Percentiles rank a stretch among this genome's conserved stretches.
These are phyloP conservation scores for Globisporangium nunn DNA, from an alignment of 352 stramenopile species.

Conservation along the genomic window DNA sequence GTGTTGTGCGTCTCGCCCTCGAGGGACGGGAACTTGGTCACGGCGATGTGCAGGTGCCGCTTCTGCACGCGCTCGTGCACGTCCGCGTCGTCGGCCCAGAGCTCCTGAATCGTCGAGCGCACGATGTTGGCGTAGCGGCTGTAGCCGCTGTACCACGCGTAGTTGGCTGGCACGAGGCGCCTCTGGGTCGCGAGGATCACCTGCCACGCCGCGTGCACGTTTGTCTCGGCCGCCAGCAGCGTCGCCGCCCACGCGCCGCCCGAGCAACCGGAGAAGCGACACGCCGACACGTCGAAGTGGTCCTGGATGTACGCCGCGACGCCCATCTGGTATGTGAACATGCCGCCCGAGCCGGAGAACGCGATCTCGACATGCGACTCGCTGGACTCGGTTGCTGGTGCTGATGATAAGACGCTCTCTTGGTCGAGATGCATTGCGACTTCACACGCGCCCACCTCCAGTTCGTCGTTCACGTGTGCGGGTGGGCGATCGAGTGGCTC, in stretches of 20 bases:
- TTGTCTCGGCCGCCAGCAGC: constrained; percentile 42
- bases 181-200: constrained; percentile 50
- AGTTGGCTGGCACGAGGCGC: constrained; percentile 24
- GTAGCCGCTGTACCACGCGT: constrained; percentile 63
- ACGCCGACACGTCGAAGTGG: constrained; percentile 38
- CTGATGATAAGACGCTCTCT: not conserved
- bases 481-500: not conserved
- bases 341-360: constrained; percentile 56
- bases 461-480: not conserved
- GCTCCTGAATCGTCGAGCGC: constrained; percentile 35
- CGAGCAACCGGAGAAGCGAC: constrained; percentile 34
- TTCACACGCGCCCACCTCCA: not conserved
- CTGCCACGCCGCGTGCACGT: constrained; percentile 16
- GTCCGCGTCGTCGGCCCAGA: constrained; percentile 47
- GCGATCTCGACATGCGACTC: constrained; percentile 46
- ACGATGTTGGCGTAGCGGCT: constrained; percentile 51
- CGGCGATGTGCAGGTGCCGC: constrained; percentile 42
- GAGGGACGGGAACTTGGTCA: constrained; percentile 61
- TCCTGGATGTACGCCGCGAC: constrained; percentile 64
- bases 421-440: constrained; percentile 2
- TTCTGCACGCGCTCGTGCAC: constrained; percentile 35
- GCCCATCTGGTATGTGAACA: constrained; percentile 75
- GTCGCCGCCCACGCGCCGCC: constrained; percentile 33
- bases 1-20: constrained; percentile 39
- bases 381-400: constrained; percentile 12